Evolutionary conservation across 2,329 filamentous ascomycete genomes (phyloP), one percentile per base, ranked within the genome.

Genomic region (Neurospora sp.): DNA sequence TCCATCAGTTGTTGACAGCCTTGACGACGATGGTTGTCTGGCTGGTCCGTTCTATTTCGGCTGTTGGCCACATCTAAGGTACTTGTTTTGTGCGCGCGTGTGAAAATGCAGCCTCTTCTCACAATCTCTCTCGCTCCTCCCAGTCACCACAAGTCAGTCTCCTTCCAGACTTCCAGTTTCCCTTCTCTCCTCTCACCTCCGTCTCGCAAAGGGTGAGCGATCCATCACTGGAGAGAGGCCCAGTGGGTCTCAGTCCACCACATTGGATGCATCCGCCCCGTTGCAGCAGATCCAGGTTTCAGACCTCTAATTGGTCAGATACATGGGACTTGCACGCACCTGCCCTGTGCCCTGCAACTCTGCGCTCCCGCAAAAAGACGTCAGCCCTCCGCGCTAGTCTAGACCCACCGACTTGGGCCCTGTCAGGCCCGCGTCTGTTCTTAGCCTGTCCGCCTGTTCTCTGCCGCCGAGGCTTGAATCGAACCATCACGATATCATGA

Each of bases 61-160:
- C 46, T 28, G 73, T 74, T 75, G 74, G 74, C 75, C 74, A 76
- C 75, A 75, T 75, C 72, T 71, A 71, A 40, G 6, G 39, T 40
- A 28, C 11, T 46, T 43, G 73, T 73, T 75, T 73, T 75, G 74
- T 75, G 74, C 72, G 69, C 69, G 72, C 19, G 10, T 28, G 19
- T 52, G 46, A 17, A 62, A 33, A 8, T 70, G 74, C 72, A 73
- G 71, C 72, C 66, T 74, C 73, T 75, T 72, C 28, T n/a, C n/a
- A n/a, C n/a, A n/a, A n/a, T 28, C 28, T 28, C 28, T 28, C 28
- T 28, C 28, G 28, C n/a, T n/a, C n/a, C n/a, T n/a, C n/a, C n/a
- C n/a, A n/a, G n/a, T n/a, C n/a, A n/a, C n/a, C n/a, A n/a, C n/a
- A n/a, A n/a, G n/a, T n/a, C n/a, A n/a, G n/a, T n/a, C n/a, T n/a